Evolutionary conservation across 2,329 filamentous ascomycete species (phyloP).

Genomic region (Fusarium staphyleae): DNA sequence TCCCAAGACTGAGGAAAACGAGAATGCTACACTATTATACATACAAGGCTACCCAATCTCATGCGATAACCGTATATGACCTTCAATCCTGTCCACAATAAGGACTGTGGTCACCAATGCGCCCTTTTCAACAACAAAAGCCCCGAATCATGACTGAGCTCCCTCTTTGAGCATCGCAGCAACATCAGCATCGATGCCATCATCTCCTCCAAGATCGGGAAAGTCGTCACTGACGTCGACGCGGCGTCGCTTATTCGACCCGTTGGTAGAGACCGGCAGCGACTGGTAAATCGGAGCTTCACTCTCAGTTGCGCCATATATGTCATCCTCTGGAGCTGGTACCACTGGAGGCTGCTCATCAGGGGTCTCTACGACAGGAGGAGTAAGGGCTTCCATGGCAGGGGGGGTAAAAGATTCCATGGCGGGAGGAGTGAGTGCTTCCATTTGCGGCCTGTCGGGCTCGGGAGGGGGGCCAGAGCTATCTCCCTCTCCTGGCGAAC

Average conservation of each 20-base stretch:
- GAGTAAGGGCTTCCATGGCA: conserved; percentile 75
- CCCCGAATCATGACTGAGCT: conserved; percentile 16
- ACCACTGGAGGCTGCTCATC: conserved; percentile 30
- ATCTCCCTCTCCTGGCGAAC: conserved; percentile 56
- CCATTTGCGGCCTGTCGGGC: conserved; percentile 78
- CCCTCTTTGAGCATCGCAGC: conserved; percentile 56
- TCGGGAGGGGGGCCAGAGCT: conserved; percentile 61
- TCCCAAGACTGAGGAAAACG: neutral
- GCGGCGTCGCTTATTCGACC: conserved; percentile 63
- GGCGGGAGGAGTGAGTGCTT: conserved; percentile 81
- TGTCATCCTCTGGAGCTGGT: conserved; percentile 26
- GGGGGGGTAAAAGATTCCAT: conserved; percentile 25
- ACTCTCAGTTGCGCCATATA: conserved; percentile 43
- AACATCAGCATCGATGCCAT: conserved; percentile 64
- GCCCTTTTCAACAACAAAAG: neutral
- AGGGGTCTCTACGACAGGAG: conserved; percentile 57
- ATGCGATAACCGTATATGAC: no score
- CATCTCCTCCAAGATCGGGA: conserved; percentile 61
- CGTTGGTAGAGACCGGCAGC: conserved; percentile 58
- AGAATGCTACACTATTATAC: neutral
- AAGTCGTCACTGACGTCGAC: conserved; percentile 60
- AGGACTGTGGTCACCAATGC: neutral
- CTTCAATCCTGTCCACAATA: no score
- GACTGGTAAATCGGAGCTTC: conserved; percentile 58
- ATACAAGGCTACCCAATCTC: neutral